Evolutionary conservation across 2,329 filamentous ascomycete genomes (phyloP), one percentile per base, ranked within the genome.

Genomic region (Sporothrix sp.): DNA sequence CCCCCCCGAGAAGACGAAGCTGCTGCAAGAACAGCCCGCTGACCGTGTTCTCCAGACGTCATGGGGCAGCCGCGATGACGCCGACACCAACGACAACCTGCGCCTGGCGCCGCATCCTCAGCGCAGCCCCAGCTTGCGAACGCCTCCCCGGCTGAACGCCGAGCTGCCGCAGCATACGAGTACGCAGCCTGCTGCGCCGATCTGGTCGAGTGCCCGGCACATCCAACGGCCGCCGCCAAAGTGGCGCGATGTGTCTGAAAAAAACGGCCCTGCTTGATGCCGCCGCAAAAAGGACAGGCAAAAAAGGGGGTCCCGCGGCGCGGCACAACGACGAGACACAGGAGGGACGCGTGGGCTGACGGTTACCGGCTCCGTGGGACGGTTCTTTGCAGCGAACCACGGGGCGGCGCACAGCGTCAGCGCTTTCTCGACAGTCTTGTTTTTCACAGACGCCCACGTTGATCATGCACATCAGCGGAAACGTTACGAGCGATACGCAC

Each of bases 61-160:
- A 48, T 96, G 90, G 90, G 90, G 90, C 63, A 95, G 88, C 69
- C 84, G 90, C 67, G 87, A 88, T 60, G 90, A 93, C 60, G 90
- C 88, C 63, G 90, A 96, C 67, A 78, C 84, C 58, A 85, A 94
- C 67, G 85, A 94, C 66, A 54, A 58, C 35, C 42, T 56, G 9
- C 58, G 58, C 14, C 38, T 59, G 27, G 51, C 53, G 3, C 52
- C 48, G 2, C 51, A 52, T 11, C 53, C 56, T 4, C 48, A 45
- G 5, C 51, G 57, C 49, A 54, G 52, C 32, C 48, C 53, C 16
- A 54, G 50, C 25, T 63, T 75, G 58, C 71, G 68, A 36, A 68
- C 68, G 14, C 73, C 74, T 37, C 65, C 66, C 5, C 18, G 32
- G 43, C 11, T 47, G 14, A 42, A 36, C 14, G 16, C 36, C 16